A percentile compares a stretch with the other conserved stretches of the same genome.
These are phyloP conservation scores for Sclerotinia borealis DNA, from an alignment of 2,329 filamentous ascomycete genomes.

Conservation along the genomic window DNA sequence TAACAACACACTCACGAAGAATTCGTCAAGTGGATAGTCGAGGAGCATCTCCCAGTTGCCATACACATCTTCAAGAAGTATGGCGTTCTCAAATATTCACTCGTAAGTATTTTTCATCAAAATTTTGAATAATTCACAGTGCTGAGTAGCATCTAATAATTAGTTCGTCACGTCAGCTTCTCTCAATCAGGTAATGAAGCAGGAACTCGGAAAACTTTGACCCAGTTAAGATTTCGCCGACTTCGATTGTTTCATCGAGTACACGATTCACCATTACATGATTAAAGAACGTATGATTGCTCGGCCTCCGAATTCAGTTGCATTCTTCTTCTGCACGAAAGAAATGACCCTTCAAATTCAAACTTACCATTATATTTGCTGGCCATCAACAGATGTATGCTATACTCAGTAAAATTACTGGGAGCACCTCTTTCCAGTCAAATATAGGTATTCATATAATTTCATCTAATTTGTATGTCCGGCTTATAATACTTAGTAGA, in stretches of 20 bases:
- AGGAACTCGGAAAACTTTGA: neutral
- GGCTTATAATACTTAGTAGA: too few species aligned
- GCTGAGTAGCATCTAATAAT: neutral
- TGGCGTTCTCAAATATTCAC: neutral
- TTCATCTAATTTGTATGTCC: too few species aligned
- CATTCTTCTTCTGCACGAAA: too few species aligned
- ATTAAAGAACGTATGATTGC: too few species aligned
- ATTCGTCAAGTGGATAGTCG: neutral
- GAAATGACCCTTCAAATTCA: too few species aligned
- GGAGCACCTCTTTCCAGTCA: too few species aligned
- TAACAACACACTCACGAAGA: neutral
- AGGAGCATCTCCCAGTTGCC: neutral
- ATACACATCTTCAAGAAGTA: neutral
- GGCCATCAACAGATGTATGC: too few species aligned
- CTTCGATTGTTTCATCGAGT: neutral
- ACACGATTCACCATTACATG: too few species aligned
- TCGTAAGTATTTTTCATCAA: neutral
- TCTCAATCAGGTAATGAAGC: neutral
- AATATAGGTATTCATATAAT: too few species aligned
- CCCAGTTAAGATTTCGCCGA: neutral
- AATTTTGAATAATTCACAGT: neutral
- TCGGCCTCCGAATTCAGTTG: too few species aligned
- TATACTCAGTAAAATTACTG: too few species aligned
- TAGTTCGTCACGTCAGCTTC: neutral
- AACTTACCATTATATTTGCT: too few species aligned